Evolutionary conservation across 202 grass and related monocot species (phyloP).

Genomic region (Elaeis oleifera): DNA sequence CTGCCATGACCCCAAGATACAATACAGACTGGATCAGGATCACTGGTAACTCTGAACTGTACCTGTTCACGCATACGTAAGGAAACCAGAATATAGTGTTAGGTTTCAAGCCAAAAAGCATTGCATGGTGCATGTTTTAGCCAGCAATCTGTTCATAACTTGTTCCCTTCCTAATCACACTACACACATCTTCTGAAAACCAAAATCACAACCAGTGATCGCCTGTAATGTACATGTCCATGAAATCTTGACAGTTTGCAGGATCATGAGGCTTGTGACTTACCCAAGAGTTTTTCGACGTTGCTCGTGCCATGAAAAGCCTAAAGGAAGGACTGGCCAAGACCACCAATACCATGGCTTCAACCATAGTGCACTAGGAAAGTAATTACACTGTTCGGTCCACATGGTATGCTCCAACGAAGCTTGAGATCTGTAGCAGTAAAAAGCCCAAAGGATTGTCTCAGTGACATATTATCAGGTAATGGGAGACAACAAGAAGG

Average conservation of each 20-base stretch:
- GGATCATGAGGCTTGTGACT: not conserved
- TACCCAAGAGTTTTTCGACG: conserved; percentile 17
- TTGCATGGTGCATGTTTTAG: too few relatives aligned
- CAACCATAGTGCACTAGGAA: conserved; percentile 17
- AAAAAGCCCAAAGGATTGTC: not conserved
- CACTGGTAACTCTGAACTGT: conserved; percentile 10
- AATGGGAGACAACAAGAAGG: not conserved
- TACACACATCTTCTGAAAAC: too few relatives aligned
- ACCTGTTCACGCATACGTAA: not conserved
- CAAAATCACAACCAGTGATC: not conserved
- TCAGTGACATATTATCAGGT: too few relatives aligned
- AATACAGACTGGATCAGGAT: conserved; percentile 8
- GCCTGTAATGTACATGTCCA: too few relatives aligned
- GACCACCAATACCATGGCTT: conserved; percentile 27
- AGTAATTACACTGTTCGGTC: conserved; percentile 24
- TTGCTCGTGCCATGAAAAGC: conserved; percentile 15
- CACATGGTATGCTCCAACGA: conserved; percentile 19
- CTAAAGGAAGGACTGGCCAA: conserved; percentile 19
- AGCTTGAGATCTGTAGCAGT: conserved; percentile 19
- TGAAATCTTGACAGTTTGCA: too few relatives aligned
- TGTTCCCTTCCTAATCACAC: not conserved
- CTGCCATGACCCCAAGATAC: conserved; percentile 17
- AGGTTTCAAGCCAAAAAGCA: not conserved
- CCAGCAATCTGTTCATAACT: not conserved
- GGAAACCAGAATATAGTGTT: not conserved